Evolutionary conservation across 208 protist genomes (phyloP).

Genomic region (Trypanosomatidae sp.): DNA sequence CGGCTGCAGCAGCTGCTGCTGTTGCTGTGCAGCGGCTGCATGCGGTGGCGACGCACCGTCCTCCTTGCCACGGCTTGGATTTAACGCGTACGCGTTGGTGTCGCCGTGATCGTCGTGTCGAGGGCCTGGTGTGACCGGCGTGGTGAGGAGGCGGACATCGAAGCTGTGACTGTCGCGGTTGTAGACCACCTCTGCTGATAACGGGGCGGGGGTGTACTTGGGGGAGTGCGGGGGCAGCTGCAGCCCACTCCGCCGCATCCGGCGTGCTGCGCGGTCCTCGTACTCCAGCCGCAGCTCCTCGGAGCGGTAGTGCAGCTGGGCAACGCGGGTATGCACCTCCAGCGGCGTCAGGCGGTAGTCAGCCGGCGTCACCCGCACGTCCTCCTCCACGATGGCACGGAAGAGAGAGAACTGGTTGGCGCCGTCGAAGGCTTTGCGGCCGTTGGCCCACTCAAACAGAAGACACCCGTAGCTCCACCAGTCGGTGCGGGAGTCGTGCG

Average conservation of each 20-base stretch:
- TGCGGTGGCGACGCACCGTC: too few relatives aligned
- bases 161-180: slow-evolving; percentile 26
- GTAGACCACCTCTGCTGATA: slow-evolving; percentile 14
- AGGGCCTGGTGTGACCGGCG: neutral
- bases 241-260: neutral
- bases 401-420: slow-evolving; percentile 66
- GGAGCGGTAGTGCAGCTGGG: slow-evolving; percentile 65
- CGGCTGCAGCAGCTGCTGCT: too few relatives aligned
- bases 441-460: slow-evolving; percentile 95
- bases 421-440: slow-evolving; percentile 75
- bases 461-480: slow-evolving; percentile 97
- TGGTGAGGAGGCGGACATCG: slow-evolving; percentile 14
- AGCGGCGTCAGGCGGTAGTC: slow-evolving; percentile 77
- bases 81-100: too few relatives aligned
- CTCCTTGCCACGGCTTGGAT: too few relatives aligned
- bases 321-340: slow-evolving; percentile 66
- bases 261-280: slow-evolving; percentile 16
- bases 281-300: slow-evolving; percentile 32
- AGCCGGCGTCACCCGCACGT: slow-evolving; percentile 44
- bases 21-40: too few relatives aligned
- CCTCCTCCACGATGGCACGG: slow-evolving; percentile 72
- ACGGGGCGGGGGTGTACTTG: neutral
- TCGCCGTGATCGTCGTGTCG: neutral
- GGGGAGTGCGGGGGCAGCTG: neutral
- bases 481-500: slow-evolving; percentile 91